phyloP scores from a whole-genome alignment of 1,284 basidiomycete species.

The Coniophora puteana region DNA sequence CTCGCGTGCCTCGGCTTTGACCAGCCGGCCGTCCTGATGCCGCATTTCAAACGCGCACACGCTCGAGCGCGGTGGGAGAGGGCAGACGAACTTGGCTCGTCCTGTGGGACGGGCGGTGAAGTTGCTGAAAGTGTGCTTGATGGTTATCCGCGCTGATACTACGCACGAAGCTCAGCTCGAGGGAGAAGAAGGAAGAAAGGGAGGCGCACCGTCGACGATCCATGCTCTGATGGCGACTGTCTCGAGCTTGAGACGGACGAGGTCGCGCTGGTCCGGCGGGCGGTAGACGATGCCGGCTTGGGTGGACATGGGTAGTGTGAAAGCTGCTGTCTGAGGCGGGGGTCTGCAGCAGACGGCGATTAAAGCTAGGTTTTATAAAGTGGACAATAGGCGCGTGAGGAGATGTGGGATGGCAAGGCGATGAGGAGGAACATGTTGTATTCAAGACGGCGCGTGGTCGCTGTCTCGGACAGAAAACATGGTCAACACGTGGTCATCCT shows the following conservation, averaged over 20 bases:
- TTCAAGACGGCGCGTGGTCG: no score
- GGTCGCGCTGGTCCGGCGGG: no score
- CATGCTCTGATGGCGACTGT: conserved; percentile 37
- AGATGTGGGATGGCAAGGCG: no score
- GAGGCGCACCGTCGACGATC: conserved; percentile 43
- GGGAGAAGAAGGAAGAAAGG: conserved; percentile 4
- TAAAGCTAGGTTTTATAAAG: neutral
- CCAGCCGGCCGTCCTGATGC: conserved; percentile 33
- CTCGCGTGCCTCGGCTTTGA: conserved; percentile 50
- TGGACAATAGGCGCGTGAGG: neutral
- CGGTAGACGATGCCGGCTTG: no score
- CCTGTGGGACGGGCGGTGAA: conserved; percentile 29
- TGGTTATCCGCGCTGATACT: conserved; percentile 48
- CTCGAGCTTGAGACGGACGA: no score
- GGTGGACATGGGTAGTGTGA: no score
- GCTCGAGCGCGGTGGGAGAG: conserved; percentile 50
- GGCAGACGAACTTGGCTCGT: conserved; percentile 54
- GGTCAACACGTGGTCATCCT: no score
- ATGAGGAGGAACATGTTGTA: no score
- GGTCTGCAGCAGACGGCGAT: no score
- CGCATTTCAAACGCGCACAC: conserved; percentile 48
- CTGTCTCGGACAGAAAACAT: no score
- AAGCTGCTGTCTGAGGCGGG: no score
- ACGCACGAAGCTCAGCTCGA: conserved; percentile 4
- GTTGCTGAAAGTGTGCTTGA: conserved; percentile 49